Conservation (phyloP, 495 filamentous ascomycete species). For the Podospora fimiseda region DNA sequence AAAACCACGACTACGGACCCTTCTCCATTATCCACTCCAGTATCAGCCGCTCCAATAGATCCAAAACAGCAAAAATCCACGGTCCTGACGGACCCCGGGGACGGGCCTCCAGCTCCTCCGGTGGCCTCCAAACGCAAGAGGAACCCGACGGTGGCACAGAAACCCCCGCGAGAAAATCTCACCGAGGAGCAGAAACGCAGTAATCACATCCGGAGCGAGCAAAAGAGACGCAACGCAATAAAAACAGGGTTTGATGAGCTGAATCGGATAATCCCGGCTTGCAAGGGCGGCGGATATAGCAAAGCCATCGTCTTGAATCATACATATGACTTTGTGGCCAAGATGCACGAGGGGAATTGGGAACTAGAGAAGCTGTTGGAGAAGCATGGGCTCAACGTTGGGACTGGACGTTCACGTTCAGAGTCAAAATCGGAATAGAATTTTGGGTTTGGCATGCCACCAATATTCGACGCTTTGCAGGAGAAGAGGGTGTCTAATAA, state of each 20-base stretch:
- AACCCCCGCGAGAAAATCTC: slow-evolving; percentile 60
- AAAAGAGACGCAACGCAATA: slow-evolving; percentile 75
- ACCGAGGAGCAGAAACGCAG: slow-evolving; percentile 76
- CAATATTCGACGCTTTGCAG: too few relatives aligned
- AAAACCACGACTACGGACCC: not conserved
- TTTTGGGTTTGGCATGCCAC: too few relatives aligned
- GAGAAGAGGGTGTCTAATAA: too few relatives aligned
- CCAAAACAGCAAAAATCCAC: not conserved
- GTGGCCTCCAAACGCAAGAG: slow-evolving; percentile 1
- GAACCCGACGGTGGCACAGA: slow-evolving; percentile 5
- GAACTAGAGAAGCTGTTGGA: slow-evolving; percentile 39
- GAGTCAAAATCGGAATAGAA: too few relatives aligned
- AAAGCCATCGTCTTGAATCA: slow-evolving; percentile 71
- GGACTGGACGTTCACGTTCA: too few relatives aligned
- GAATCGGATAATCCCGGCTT: slow-evolving; percentile 60
- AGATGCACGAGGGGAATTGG: slow-evolving; percentile 61
- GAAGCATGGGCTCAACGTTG: too few relatives aligned
- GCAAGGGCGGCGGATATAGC: slow-evolving; percentile 64
- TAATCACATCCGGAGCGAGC: slow-evolving; percentile 85
- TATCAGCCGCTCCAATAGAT: not conserved
- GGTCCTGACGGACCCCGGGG: not conserved
- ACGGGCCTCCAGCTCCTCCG: not conserved
- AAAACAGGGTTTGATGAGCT: slow-evolving; percentile 71
- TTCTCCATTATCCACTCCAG: not conserved
- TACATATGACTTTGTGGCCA: slow-evolving; percentile 67